Percentiles rank a stretch among this genome's conserved stretches.
phyloP scores from a whole-genome alignment of 2,329 filamentous ascomycete species.

The Alternaria hordeiaustralica region DNA sequence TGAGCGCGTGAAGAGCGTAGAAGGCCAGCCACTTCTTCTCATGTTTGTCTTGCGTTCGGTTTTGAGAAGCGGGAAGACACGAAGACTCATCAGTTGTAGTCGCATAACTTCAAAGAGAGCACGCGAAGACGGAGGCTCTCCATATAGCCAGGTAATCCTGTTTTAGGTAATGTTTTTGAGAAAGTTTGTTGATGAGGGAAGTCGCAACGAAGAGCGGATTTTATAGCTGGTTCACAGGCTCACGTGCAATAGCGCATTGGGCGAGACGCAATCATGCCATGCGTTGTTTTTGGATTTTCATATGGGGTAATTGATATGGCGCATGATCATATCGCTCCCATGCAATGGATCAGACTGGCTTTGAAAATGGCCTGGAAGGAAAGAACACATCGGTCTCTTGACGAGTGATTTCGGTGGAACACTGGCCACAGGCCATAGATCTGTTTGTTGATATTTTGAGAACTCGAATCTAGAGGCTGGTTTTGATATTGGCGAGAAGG shows the following conservation, averaged over 20 bases:
- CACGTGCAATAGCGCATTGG: neutral
- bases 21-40: neutral
- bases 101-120: neutral
- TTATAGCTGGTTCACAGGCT: neutral
- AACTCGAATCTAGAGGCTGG: neutral
- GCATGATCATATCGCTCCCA: neutral
- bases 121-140: neutral
- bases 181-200: neutral
- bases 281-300: neutral
- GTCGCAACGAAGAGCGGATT: neutral
- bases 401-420: rapidly evolving
- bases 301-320: neutral
- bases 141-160: rapidly evolving
- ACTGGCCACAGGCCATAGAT: rapidly evolving
- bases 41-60: neutral
- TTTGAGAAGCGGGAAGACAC: neutral
- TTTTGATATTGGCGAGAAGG: neutral
- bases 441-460: neutral
- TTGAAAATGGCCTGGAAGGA: neutral
- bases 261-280: neutral
- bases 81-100: rapidly evolving
- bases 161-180: neutral
- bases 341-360: neutral
- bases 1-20: neutral
- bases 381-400: neutral